phyloP scores from a whole-genome alignment of 2,329 filamentous ascomycete genomes.

The Trichophaea hybrida region DNA sequence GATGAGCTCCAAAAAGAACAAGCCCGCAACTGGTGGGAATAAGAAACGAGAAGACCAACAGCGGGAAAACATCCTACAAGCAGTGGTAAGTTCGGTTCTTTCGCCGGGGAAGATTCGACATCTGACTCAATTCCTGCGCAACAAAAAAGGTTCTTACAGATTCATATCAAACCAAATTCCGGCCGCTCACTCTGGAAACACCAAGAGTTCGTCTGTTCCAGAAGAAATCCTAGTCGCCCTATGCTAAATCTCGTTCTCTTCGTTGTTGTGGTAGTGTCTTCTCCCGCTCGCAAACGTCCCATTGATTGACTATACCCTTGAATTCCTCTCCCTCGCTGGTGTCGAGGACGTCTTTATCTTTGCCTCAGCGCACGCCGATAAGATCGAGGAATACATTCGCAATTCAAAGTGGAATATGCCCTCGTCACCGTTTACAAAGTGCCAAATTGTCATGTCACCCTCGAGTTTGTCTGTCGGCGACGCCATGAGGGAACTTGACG shows the following conservation, averaged over 20 bases:
- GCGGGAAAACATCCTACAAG: slow-evolving; percentile 19
- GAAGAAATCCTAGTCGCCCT: no score
- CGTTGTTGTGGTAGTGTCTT: slow-evolving; percentile 50
- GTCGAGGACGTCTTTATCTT: slow-evolving; percentile 93
- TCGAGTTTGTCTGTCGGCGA: slow-evolving; percentile 80
- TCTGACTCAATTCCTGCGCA: slow-evolving; percentile 10
- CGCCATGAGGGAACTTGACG: slow-evolving; percentile 85
- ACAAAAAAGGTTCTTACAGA: slow-evolving; percentile 65
- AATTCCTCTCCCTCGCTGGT: slow-evolving; percentile 87
- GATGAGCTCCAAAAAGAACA: slow-evolving; percentile 17
- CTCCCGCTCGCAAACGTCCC: slow-evolving; percentile 85
- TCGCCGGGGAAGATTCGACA: neutral
- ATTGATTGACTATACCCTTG: slow-evolving; percentile 92
- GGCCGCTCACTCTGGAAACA: slow-evolving; percentile 73
- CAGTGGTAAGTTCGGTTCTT: slow-evolving; percentile 15
- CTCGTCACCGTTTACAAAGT: slow-evolving; percentile 64
- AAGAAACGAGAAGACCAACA: slow-evolving; percentile 20
- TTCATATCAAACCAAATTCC: slow-evolving; percentile 84
- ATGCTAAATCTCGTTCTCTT: no score
- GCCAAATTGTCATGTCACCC: slow-evolving; percentile 72
- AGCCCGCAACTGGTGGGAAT: slow-evolving; percentile 7
- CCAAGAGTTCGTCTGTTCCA: slow-evolving; percentile 51
- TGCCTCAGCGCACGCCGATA: slow-evolving; percentile 70
- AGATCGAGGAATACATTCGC: slow-evolving; percentile 75
- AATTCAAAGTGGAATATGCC: slow-evolving; percentile 58